A percentile compares a stretch with the other conserved stretches of the same genome.
phyloP scores from a whole-genome alignment of 2,329 filamentous ascomycete species.

The Fusarium odoratissimum region DNA sequence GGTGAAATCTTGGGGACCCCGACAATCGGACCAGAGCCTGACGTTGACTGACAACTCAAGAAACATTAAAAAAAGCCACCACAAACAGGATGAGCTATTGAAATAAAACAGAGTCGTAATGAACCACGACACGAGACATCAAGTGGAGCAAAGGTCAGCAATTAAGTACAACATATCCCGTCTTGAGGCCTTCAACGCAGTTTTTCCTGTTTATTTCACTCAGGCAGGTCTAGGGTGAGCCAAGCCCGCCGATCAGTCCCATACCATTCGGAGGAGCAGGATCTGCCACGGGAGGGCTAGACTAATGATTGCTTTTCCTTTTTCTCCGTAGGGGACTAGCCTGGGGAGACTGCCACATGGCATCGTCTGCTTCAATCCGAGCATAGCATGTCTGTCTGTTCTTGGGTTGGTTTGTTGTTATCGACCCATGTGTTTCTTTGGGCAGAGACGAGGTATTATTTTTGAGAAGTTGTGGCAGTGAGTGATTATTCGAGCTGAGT shows the following conservation, averaged over 20 bases:
- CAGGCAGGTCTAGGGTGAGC: constrained; percentile 29
- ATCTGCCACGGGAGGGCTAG: constrained; percentile 22
- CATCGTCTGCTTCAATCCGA: constrained; percentile 32
- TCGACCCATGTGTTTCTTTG: constrained; percentile 10
- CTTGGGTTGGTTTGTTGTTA: constrained; percentile 2
- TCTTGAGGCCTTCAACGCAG: constrained; percentile 22
- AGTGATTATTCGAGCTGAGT: constrained; percentile 3
- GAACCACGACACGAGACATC: not conserved
- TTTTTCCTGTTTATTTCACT: constrained; percentile 4
- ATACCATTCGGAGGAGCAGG: constrained; percentile 3
- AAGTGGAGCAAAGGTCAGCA: constrained; percentile 3
- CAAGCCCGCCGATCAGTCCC: constrained; percentile 24
- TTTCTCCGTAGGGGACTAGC: not conserved
- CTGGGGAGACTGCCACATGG: constrained; percentile 36
- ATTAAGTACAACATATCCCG: constrained; percentile 8
- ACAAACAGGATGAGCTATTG: not conserved
- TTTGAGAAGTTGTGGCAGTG: constrained; percentile 5
- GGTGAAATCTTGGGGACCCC: constrained; percentile 28
- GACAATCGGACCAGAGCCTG: constrained; percentile 19
- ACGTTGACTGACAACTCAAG: not conserved
- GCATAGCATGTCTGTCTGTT: not conserved
- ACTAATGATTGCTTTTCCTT: constrained; percentile 21
- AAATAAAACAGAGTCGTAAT: not conserved
- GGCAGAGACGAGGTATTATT: constrained; percentile 23
- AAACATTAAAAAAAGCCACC: not conserved